Percentiles rank a stretch among this genome's conserved stretches.
phyloP scores from a whole-genome alignment of 2,329 filamentous ascomycete species.

The Clathrospora elynae region DNA sequence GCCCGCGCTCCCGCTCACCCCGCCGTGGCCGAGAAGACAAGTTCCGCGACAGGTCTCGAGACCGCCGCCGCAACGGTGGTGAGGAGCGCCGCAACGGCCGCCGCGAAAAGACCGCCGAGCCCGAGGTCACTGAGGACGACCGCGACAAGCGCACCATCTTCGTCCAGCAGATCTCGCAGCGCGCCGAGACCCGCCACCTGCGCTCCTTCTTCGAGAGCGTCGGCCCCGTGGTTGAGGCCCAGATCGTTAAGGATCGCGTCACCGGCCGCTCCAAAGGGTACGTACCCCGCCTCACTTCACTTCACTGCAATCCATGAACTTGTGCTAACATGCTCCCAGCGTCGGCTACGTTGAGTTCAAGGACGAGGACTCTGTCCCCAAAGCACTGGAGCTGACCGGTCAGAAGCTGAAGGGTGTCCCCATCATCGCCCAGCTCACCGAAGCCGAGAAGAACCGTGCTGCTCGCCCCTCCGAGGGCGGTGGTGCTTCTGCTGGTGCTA shows the following conservation, averaged over 20 bases:
- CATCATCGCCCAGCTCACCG: slow-evolving; percentile 96
- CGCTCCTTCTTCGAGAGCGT: slow-evolving; percentile 96
- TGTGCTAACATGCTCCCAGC: slow-evolving; percentile 60
- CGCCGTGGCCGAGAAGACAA: slow-evolving; percentile 48
- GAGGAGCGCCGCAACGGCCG: slow-evolving; percentile 54
- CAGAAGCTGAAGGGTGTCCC: slow-evolving; percentile 98
- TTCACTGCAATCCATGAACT: not conserved
- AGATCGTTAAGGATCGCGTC: slow-evolving; percentile 97
- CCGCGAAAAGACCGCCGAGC: slow-evolving; percentile 58
- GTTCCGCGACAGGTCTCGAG: slow-evolving; percentile 59
- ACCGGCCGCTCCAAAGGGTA: slow-evolving; percentile 98
- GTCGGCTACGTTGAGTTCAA: slow-evolving; percentile 99
- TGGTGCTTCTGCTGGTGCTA: slow-evolving; percentile 68
- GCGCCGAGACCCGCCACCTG: slow-evolving; percentile 87
- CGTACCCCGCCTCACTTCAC: too few species aligned
- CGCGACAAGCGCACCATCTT: slow-evolving; percentile 96
- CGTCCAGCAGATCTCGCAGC: slow-evolving; percentile 95
- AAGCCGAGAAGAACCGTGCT: slow-evolving; percentile 99
- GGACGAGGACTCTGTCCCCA: slow-evolving; percentile 88
- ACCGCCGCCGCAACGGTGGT: slow-evolving; percentile 43
- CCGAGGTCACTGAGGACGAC: slow-evolving; percentile 89
- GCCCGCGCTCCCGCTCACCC: slow-evolving; percentile 47
- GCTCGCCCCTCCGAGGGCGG: slow-evolving; percentile 72
- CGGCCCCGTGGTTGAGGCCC: slow-evolving; percentile 92
- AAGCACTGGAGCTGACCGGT: slow-evolving; percentile 96